Base-by-base conservation (phyloP, 2,329 filamentous ascomycete species). In the Drechslera avenae region DNA sequence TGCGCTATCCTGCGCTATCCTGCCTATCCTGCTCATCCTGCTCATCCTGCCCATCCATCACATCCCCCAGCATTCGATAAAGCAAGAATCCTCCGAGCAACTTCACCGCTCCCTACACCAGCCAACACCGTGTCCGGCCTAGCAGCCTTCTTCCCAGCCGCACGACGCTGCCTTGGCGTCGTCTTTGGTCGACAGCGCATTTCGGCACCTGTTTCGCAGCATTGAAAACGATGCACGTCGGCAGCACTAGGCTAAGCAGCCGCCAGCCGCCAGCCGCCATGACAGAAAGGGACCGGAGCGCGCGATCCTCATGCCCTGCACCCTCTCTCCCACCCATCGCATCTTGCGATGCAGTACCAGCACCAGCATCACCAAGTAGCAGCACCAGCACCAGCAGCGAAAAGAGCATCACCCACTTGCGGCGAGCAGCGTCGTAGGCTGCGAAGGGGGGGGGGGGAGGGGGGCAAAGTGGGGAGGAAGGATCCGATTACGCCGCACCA, bases 181-280 rank as follows among this genome's bases (percentile, higher is more conserved):
- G 47, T 56, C 44, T 60, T 57, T 64, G 61, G 59, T 54, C 53
- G 41, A 54, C 52, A 52, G 47, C 39, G 30, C 47, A 35, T 50
- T 32, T 59, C 60, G 57, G 54, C 51, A 54, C 31, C 47, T 45
- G 47, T 48, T 47, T 46, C 50, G 59, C 44, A 40, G 35, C 51
- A 45, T 31, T 52, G 46, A 56, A 23, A 46, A 55, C 39, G 40
- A 54, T 52, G 41, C 49, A 53, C 42, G 43, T 59, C 59, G 57
- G 59, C 50, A 50, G 39, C 63, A 54, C 63, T 66, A 64, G 54
- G 39, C 46, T 32, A 49, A 54, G 51, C 50, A 50, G 50, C 62
- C 62, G 62, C 42, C 30, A 57, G 54, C 62, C 60, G 62, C 60
- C 46, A 57, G 52, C 57, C 61, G 57, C 60, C 37, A 50, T 45